Percentiles rank a stretch among this genome's conserved stretches.
Evolutionary conservation across 495 filamentous ascomycete species (phyloP).

Genomic region (Evansstolkia leycettana): DNA sequence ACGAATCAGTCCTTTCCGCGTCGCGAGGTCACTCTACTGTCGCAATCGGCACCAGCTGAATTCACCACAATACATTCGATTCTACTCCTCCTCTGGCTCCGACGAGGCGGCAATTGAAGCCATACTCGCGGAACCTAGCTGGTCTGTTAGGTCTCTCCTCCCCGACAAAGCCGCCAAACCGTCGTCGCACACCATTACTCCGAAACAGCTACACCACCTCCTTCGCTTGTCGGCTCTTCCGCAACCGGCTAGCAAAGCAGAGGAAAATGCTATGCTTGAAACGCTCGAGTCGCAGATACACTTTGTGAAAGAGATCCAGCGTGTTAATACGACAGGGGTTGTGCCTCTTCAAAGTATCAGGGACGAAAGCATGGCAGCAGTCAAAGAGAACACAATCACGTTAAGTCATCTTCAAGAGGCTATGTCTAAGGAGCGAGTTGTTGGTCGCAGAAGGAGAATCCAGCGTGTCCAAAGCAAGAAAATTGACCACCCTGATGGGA

Average conservation of each 20-base stretch:
- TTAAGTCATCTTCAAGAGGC: conserved; percentile 38
- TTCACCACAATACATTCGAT: conserved; percentile 5
- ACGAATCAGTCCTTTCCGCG: conserved; percentile 9
- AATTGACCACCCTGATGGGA: conserved; percentile 23
- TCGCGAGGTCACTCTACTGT: conserved; percentile 7
- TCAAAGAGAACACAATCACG: conserved; percentile 41
- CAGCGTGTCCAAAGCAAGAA: conserved; percentile 21
- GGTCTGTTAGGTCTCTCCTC: conserved; percentile 76
- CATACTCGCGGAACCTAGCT: conserved; percentile 61
- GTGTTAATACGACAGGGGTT: conserved; percentile 60
- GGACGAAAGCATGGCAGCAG: conserved; percentile 56
- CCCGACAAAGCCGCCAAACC: conserved; percentile 27
- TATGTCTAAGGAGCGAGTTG: conserved; percentile 38
- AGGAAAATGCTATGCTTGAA: conserved; percentile 52
- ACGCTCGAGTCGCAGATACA: conserved; percentile 75
- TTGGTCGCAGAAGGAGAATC: conserved; percentile 37
- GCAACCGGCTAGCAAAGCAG: conserved; percentile 42
- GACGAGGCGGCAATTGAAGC: conserved; percentile 26
- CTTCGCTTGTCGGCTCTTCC: conserved; percentile 85
- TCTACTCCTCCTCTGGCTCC: conserved; percentile 18
- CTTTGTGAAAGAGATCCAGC: conserved; percentile 75
- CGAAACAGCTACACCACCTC: conserved; percentile 63
- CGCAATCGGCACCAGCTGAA: conserved; percentile 2
- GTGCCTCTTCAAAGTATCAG: conserved; percentile 64
- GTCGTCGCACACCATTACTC: conserved; percentile 26